phyloP scores from a whole-genome alignment of 2,329 filamentous ascomycete genomes.

The Endothia cerciana region DNA sequence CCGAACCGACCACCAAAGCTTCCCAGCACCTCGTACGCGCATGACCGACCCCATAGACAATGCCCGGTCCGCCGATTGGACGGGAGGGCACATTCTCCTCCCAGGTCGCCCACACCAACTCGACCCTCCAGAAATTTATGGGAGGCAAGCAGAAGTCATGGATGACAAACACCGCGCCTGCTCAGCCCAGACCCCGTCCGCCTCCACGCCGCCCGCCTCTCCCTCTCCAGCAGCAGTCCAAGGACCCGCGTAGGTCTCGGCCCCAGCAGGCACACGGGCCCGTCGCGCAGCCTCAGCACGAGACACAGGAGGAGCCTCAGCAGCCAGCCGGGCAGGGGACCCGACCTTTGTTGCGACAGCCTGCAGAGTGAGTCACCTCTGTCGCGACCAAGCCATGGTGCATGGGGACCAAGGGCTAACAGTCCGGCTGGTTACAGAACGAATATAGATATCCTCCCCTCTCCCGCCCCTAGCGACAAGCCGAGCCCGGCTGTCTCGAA shows the following conservation, averaged over 20 bases:
- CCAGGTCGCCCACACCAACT: conserved; percentile 37
- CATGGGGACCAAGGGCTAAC: conserved; percentile 12
- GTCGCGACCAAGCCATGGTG: background rate
- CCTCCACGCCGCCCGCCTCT: background rate
- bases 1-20: background rate
- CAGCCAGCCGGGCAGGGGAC: background rate
- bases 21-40: background rate
- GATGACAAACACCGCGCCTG: conserved; percentile 32
- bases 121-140: conserved; percentile 38
- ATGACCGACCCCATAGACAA: conserved; percentile 19
- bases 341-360: background rate
- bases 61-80: conserved; percentile 24
- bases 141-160: conserved; percentile 36
- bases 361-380: background rate
- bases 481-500: conserved; percentile 50
- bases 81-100: conserved; percentile 14
- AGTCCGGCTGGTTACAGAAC: conserved; percentile 20
- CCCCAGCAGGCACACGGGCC: background rate
- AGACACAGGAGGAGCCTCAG: background rate
- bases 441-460: conserved; percentile 52
- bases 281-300: background rate
- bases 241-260: background rate
- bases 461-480: conserved; percentile 67
- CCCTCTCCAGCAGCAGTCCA: background rate
- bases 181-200: conserved; percentile 28